Conservation (phyloP, 345 rosid species). For the Abelmoschus esculentus region DNA sequence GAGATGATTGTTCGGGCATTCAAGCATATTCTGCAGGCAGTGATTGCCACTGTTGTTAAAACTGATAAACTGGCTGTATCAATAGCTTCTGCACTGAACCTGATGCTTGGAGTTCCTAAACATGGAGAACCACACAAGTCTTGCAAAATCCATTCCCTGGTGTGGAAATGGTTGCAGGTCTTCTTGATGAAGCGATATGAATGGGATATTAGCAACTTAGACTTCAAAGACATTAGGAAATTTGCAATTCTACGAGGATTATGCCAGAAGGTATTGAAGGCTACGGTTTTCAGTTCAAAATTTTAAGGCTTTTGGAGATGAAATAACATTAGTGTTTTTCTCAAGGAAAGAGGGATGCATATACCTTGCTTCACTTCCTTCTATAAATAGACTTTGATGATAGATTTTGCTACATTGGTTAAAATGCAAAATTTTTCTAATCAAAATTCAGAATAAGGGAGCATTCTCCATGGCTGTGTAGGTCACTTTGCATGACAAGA, state of each 20-base stretch:
- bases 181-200: slow-evolving; percentile 87
- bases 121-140: slow-evolving; percentile 33
- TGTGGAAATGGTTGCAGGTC: slow-evolving; percentile 84
- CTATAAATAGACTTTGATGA: neutral
- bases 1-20: slow-evolving; percentile 97
- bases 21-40: slow-evolving; percentile 85
- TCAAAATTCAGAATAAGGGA: slow-evolving; percentile 4
- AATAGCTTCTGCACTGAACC: slow-evolving; percentile 78
- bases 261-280: slow-evolving; percentile 76
- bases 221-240: slow-evolving; percentile 81
- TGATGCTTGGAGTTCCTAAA: slow-evolving; percentile 86
- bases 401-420: neutral
- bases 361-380: neutral
- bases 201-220: slow-evolving; percentile 71
- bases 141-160: slow-evolving; percentile 52
- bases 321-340: neutral
- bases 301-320: slow-evolving; percentile 10
- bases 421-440: neutral
- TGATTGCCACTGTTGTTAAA: slow-evolving; percentile 60
- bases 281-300: neutral
- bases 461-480: neutral
- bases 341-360: neutral
- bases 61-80: slow-evolving; percentile 57
- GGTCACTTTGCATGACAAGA: neutral
- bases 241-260: slow-evolving; percentile 85